Conservation (phyloP, 2,329 filamentous ascomycete genomes). For the Raffaelea deltoideospora region DNA sequence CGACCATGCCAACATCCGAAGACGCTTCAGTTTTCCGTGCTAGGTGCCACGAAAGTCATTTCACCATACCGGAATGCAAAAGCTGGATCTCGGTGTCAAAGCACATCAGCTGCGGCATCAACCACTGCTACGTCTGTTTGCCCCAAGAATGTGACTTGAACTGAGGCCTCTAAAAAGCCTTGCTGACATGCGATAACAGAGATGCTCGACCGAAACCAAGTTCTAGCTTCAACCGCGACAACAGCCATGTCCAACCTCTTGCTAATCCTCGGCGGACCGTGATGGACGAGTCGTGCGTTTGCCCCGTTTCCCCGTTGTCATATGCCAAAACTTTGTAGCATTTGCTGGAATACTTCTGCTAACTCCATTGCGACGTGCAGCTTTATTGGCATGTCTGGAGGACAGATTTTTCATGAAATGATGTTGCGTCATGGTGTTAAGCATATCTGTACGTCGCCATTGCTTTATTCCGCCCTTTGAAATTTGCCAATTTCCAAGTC, state of each 20-base stretch:
- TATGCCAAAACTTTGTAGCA: not conserved
- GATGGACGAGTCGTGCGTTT: slow-evolving; percentile 67
- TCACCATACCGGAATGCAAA: not conserved
- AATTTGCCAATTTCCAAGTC: not conserved
- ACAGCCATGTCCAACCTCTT: slow-evolving; percentile 54
- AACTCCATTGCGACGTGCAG: slow-evolving; percentile 25
- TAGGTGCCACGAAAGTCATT: not conserved
- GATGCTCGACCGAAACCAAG: slow-evolving; percentile 45
- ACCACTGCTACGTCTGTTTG: slow-evolving; percentile 38
- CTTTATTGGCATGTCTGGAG: slow-evolving; percentile 88
- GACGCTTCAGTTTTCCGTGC: not conserved
- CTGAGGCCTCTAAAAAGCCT: slow-evolving; percentile 10
- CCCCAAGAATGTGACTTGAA: not conserved
- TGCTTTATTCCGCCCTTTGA: not conserved
- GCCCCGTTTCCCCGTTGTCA: not conserved
- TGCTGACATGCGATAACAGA: slow-evolving; percentile 17
- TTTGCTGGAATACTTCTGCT: slow-evolving; percentile 6
- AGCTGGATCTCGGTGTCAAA: slow-evolving; percentile 28
- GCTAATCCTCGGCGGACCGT: slow-evolving; percentile 43
- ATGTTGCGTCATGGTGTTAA: slow-evolving; percentile 88
- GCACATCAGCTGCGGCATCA: slow-evolving; percentile 32
- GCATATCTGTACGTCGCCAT: slow-evolving; percentile 66
- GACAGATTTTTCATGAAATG: slow-evolving; percentile 98
- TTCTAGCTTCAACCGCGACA: slow-evolving; percentile 42
- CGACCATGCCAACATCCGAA: too few species aligned